Evolutionary conservation across 306 rosid genomes (phyloP).

Genomic region (Quillaja saponaria): DNA sequence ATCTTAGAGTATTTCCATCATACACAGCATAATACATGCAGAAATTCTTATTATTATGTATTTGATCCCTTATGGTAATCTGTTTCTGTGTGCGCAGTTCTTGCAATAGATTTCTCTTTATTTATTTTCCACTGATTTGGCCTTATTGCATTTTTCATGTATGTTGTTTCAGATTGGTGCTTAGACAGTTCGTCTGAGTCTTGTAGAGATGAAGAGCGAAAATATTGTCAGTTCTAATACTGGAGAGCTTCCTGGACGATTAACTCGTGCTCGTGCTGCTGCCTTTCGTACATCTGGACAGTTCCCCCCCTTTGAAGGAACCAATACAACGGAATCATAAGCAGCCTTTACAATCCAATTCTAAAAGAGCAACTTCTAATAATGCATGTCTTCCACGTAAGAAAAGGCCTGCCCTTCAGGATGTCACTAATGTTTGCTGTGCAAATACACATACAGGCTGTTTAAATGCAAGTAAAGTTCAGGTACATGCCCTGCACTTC

Average conservation of each 20-base stretch:
- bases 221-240: conserved; percentile 24
- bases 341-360: conserved; percentile 29
- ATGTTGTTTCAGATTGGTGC: conserved; percentile 20
- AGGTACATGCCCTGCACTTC: conserved; percentile 30
- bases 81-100: no score
- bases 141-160: conserved; percentile 32
- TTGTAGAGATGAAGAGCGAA: conserved; percentile 49
- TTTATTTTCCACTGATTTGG: conserved; percentile 2
- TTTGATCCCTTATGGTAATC: no score
- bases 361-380: conserved; percentile 32
- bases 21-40: no score
- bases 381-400: conserved; percentile 34
- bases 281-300: conserved; percentile 36
- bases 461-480: conserved; percentile 39
- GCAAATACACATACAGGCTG: conserved; percentile 39
- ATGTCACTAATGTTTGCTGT: conserved; percentile 44
- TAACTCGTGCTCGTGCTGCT: conserved; percentile 55
- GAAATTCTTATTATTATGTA: no score
- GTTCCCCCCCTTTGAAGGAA: conserved; percentile 33
- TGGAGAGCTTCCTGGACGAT: conserved; percentile 41
- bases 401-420: conserved; percentile 51
- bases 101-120: background rate
- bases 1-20: no score
- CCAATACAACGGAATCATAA: conserved; percentile 29
- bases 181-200: conserved; percentile 31